These are phyloP conservation scores for Trichoderma asperellum DNA, from an alignment of 2,329 filamentous ascomycete species.

Conservation along the genomic window DNA sequence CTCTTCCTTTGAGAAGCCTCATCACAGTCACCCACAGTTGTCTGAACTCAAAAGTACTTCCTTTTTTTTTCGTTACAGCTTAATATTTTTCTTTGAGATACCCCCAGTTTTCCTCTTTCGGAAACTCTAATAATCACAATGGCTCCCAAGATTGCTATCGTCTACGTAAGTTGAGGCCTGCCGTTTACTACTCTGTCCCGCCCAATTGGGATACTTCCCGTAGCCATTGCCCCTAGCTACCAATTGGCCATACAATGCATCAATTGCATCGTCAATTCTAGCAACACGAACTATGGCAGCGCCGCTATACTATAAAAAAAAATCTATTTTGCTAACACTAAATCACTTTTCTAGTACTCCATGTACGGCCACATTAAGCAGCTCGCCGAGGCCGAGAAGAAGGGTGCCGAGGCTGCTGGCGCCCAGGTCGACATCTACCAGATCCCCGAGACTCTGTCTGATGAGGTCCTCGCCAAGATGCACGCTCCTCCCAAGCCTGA, in stretches of 20 bases:
- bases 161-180: slow-evolving; percentile 67
- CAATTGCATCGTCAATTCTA: not conserved
- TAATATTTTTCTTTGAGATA: slow-evolving; percentile 10
- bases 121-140: slow-evolving; percentile 54
- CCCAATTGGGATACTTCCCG: not conserved
- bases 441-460: slow-evolving; percentile 82
- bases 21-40: slow-evolving; percentile 6
- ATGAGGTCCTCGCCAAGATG: slow-evolving; percentile 89
- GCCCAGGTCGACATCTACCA: slow-evolving; percentile 82
- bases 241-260: not conserved
- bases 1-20: slow-evolving; percentile 10
- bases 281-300: not conserved
- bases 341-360: slow-evolving; percentile 68
- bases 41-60: slow-evolving; percentile 3
- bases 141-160: slow-evolving; percentile 90
- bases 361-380: slow-evolving; percentile 89
- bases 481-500: slow-evolving; percentile 77
- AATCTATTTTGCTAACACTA: not conserved
- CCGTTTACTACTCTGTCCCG: not conserved
- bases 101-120: not conserved
- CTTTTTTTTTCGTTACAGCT: slow-evolving; percentile 21
- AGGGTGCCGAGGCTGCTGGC: slow-evolving; percentile 85
- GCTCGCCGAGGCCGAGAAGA: slow-evolving; percentile 87
- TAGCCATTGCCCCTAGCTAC: not conserved
- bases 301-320: too few species aligned